These are phyloP conservation scores for Triticum timopheevii DNA, from an alignment of 176 grass and related monocot genomes.

Conservation along the genomic window DNA sequence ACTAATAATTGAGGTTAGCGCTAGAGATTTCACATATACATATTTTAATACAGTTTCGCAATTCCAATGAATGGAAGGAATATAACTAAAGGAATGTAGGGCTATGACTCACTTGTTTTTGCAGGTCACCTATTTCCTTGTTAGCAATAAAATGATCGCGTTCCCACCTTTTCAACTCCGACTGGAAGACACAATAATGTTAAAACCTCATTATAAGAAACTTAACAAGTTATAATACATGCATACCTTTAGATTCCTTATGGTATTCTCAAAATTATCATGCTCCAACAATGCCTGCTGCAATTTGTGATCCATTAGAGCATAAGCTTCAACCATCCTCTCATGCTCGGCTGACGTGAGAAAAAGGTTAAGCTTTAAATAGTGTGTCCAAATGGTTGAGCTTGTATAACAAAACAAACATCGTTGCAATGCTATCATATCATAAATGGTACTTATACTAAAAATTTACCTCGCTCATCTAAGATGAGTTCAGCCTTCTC, in stretches of 20 bases:
- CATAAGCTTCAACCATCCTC: conserved; percentile 87
- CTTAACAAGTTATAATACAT: neutral
- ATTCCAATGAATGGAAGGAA: neutral
- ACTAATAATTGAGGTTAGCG: neutral
- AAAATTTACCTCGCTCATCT: conserved; percentile 82
- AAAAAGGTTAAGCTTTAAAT: conserved; percentile 1
- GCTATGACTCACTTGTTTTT: conserved; percentile 74
- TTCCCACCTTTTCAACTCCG: conserved; percentile 71
- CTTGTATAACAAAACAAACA: neutral
- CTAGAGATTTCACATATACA: neutral
- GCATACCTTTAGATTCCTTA: conserved; percentile 83
- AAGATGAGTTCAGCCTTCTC: conserved; percentile 94
- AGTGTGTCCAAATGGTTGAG: neutral
- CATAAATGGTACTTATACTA: neutral
- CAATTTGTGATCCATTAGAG: conserved; percentile 92
- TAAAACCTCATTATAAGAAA: conserved; percentile 28
- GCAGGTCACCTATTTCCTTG: conserved; percentile 80
- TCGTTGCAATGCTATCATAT: neutral
- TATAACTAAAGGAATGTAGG: neutral
- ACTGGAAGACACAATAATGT: conserved; percentile 49
- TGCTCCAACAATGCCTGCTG: conserved; percentile 89
- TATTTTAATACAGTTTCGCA: neutral
- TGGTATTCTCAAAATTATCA: conserved; percentile 86
- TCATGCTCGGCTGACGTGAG: conserved; percentile 77
- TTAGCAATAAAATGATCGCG: conserved; percentile 73